Percentiles rank a stretch among this genome's conserved stretches.
phyloP scores from a whole-genome alignment of 2,329 filamentous ascomycete species.

The Exophiala sideris region DNA sequence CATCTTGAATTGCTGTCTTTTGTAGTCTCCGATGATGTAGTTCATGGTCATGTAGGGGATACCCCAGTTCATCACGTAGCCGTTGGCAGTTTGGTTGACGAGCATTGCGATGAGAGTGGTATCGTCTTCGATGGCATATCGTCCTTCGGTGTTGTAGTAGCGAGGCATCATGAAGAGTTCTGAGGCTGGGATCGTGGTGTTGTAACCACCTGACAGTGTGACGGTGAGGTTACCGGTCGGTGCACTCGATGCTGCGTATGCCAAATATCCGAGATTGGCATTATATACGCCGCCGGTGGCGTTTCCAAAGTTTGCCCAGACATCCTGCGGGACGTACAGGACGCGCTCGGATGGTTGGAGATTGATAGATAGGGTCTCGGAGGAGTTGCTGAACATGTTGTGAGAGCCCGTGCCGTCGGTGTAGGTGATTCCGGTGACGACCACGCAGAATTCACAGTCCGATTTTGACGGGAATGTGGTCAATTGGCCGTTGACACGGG shows the following conservation, averaged over 20 bases:
- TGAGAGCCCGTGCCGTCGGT: slow-evolving; percentile 8
- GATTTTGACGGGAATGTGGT: slow-evolving; percentile 15
- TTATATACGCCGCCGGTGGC: slow-evolving; percentile 17
- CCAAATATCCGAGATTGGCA: slow-evolving; percentile 7
- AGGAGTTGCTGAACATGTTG: slow-evolving; percentile 20
- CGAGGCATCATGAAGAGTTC: slow-evolving; percentile 25
- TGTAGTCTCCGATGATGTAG: slow-evolving; percentile 26
- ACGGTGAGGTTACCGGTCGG: slow-evolving; percentile 23
- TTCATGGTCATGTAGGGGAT: slow-evolving; percentile 28
- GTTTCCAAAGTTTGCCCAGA: slow-evolving; percentile 20
- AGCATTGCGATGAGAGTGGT: slow-evolving; percentile 15
- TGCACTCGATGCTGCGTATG: slow-evolving; percentile 8
- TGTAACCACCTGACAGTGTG: slow-evolving; percentile 24
- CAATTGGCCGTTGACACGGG: slow-evolving; percentile 20
- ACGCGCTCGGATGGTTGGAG: slow-evolving; percentile 21
- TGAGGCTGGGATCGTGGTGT: slow-evolving; percentile 23
- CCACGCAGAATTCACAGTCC: slow-evolving; percentile 20
- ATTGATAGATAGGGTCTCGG: slow-evolving; percentile 17
- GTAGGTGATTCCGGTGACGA: slow-evolving; percentile 20
- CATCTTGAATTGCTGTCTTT: slow-evolving; percentile 22
- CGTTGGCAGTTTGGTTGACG: slow-evolving; percentile 15
- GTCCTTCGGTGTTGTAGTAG: slow-evolving; percentile 19
- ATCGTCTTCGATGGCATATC: slow-evolving; percentile 19
- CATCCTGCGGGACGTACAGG: slow-evolving; percentile 22
- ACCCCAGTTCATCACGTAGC: slow-evolving; percentile 21